These are phyloP conservation scores for Eremothecium coryli DNA, from an alignment of 1,139 yeast species.

Conservation along the genomic window DNA sequence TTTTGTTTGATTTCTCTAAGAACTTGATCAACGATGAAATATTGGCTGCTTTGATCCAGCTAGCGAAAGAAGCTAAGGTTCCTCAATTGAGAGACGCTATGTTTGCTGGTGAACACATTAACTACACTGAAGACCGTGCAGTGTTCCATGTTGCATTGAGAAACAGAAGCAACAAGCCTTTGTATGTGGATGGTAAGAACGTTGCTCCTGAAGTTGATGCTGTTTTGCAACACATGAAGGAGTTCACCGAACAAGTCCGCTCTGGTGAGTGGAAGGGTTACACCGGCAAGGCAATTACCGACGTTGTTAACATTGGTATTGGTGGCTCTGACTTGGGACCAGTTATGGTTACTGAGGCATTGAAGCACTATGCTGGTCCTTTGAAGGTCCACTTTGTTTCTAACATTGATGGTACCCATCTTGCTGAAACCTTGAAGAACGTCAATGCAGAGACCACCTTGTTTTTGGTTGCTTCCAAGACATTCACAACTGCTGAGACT, in stretches of 20 bases:
- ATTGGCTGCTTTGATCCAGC: slow-evolving; percentile 51
- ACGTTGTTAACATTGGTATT: slow-evolving; percentile 93
- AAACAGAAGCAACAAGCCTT: slow-evolving; percentile 73
- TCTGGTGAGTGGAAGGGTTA: slow-evolving; percentile 95
- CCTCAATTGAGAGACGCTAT: slow-evolving; percentile 80
- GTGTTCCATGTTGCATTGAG: slow-evolving; percentile 94
- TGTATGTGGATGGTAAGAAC: slow-evolving; percentile 82
- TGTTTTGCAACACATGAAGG: slow-evolving; percentile 92
- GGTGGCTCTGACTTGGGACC: slow-evolving; percentile 99
- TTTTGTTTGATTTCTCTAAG: slow-evolving; percentile 90
- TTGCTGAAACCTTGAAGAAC: slow-evolving; percentile 76
- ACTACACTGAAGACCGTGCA: slow-evolving; percentile 92
- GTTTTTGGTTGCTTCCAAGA: slow-evolving; percentile 92
- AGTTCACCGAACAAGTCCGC: slow-evolving; percentile 80
- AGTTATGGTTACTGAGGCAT: slow-evolving; percentile 97
- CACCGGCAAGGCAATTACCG: slow-evolving; percentile 88
- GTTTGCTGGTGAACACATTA: slow-evolving; percentile 90
- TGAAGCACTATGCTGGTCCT: slow-evolving; percentile 69
- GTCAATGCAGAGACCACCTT: slow-evolving; percentile 86
- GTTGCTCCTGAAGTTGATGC: slow-evolving; percentile 85
- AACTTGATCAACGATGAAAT: slow-evolving; percentile 84
- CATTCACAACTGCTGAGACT: slow-evolving; percentile 98
- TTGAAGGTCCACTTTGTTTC: slow-evolving; percentile 87
- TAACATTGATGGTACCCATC: slow-evolving; percentile 96
- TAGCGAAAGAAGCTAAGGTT: slow-evolving; percentile 87